Percentiles rank a stretch among this genome's conserved stretches.
phyloP scores from a whole-genome alignment of 169 alveolate species.

The Plasmodium vivax region DNA sequence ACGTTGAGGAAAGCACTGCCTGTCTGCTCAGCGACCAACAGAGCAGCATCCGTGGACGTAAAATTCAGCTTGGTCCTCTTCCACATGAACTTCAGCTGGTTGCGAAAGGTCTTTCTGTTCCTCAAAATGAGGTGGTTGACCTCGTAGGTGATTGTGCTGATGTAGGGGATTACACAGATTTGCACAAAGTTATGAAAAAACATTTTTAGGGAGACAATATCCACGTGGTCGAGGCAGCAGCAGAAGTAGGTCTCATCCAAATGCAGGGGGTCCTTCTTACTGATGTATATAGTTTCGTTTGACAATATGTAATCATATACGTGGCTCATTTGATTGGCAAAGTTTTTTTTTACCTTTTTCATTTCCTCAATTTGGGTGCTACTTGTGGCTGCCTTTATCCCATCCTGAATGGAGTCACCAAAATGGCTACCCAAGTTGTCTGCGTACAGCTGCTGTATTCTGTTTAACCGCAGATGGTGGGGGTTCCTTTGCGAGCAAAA shows the following conservation, averaged over 20 bases:
- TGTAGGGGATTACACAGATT: conserved; percentile 30
- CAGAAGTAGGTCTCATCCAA: conserved; percentile 44
- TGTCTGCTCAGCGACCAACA: conserved; percentile 62
- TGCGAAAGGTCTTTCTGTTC: conserved; percentile 31
- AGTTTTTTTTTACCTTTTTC: conserved; percentile 4
- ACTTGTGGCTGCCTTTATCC: conserved; percentile 7
- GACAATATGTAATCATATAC: conserved; percentile 40
- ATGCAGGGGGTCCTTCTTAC: conserved; percentile 49
- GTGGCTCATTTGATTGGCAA: neutral
- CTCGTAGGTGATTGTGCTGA: conserved; percentile 19
- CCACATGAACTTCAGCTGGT: conserved; percentile 65
- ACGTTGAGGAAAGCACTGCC: conserved; percentile 33
- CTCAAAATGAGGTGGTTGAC: conserved; percentile 23
- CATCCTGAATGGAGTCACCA: neutral
- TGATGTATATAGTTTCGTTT: conserved; percentile 14
- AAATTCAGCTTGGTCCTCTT: conserved; percentile 31
- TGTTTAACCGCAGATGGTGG: neutral
- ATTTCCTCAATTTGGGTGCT: conserved; percentile 19
- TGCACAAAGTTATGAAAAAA: conserved; percentile 46
- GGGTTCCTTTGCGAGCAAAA: neutral
- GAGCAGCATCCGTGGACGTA: conserved; percentile 43
- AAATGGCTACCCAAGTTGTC: conserved; percentile 8
- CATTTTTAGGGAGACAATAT: conserved; percentile 46
- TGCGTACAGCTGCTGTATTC: conserved; percentile 17
- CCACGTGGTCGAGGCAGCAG: conserved; percentile 24